A percentile compares a stretch with the other conserved stretches of the same genome.
phyloP scores from a whole-genome alignment of 2,329 filamentous ascomycete genomes.

The Fusarium globosum region DNA sequence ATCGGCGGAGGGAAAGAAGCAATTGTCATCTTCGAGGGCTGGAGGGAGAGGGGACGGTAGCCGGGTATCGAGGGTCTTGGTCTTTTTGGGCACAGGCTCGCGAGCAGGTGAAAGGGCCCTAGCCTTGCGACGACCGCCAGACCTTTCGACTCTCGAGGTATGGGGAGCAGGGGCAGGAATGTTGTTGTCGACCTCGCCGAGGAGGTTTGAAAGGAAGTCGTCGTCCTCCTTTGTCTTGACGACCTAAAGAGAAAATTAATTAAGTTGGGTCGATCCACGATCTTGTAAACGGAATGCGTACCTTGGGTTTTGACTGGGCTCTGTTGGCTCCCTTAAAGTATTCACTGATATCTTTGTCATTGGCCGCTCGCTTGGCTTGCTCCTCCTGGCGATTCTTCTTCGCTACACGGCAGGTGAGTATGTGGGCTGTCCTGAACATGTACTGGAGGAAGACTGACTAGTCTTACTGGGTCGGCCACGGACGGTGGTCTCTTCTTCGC shows the following conservation, averaged over 20 bases:
- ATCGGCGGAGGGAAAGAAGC: conserved; percentile 65
- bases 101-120: conserved; percentile 82
- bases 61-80: conserved; percentile 63
- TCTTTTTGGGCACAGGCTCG: conserved; percentile 65
- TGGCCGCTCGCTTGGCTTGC: conserved; percentile 83
- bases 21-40: conserved; percentile 61
- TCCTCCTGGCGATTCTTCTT: conserved; percentile 93
- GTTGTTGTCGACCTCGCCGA: conserved; percentile 90
- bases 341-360: conserved; percentile 91
- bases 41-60: conserved; percentile 60
- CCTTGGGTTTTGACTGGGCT: conserved; percentile 82
- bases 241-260: conserved; percentile 60
- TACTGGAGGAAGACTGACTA: conserved; percentile 52
- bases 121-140: conserved; percentile 80
- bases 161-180: conserved; percentile 65
- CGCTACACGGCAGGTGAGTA: conserved; percentile 57
- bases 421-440: background rate
- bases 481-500: conserved; percentile 62
- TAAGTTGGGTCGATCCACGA: background rate
- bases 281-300: conserved; percentile 49
- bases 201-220: conserved; percentile 84
- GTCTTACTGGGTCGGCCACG: conserved; percentile 63
- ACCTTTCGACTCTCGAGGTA: conserved; percentile 72
- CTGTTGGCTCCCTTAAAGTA: conserved; percentile 84
- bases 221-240: conserved; percentile 87